Evolutionary conservation across 306 rosid species (phyloP).

Genomic region (Calophaca sinica): DNA sequence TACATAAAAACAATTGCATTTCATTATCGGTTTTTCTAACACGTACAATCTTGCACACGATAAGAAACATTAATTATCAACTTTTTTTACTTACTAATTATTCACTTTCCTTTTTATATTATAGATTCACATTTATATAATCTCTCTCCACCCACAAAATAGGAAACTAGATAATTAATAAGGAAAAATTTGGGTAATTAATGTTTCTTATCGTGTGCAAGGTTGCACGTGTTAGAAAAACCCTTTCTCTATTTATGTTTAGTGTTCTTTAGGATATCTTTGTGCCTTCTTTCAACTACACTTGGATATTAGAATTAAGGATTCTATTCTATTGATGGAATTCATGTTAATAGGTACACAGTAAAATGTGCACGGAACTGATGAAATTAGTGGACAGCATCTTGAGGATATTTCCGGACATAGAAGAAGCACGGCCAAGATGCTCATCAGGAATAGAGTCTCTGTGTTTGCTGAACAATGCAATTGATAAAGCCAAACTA

Average conservation of each 20-base stretch:
- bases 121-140: no score
- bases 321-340: constrained; percentile 1
- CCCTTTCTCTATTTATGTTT: constrained; percentile 10
- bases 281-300: constrained; percentile 1
- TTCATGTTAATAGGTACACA: constrained; percentile 74
- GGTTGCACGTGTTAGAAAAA: no score
- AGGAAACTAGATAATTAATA: no score
- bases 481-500: constrained; percentile 66
- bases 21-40: no score
- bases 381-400: constrained; percentile 62
- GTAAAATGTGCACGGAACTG: constrained; percentile 67
- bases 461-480: constrained; percentile 61
- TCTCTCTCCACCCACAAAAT: no score
- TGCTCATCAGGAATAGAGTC: constrained; percentile 76
- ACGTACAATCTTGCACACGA: no score
- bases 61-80: no score
- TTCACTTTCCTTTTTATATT: no score
- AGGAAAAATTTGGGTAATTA: no score
- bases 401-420: constrained; percentile 66
- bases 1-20: constrained; percentile 41
- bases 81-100: no score
- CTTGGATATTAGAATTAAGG: constrained; percentile 10
- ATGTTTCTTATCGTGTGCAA: no score
- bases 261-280: not conserved
- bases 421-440: constrained; percentile 87